Conservation (phyloP, 129 eudicot species). For the Helianthus annuus region HanXRQr2.0-SUNRISE NC_035438.2:45679533-45680032, state of each 20-base stretch:
- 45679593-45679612: slow-evolving; percentile 88
- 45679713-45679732: slow-evolving; percentile 64
- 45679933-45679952: neutral
- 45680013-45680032: neutral
- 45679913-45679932: neutral
- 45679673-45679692: slow-evolving; percentile 69
- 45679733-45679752: slow-evolving; percentile 23
- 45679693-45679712: slow-evolving; percentile 80
- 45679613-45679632: slow-evolving; percentile 88
- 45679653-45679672: slow-evolving; percentile 73
- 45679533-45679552: slow-evolving; percentile 74
- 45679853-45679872: slow-evolving; percentile 6
- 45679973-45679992: slow-evolving; percentile 2
- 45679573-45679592: slow-evolving; percentile 63
- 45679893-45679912: slow-evolving; percentile 17
- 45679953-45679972: neutral
- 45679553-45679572: slow-evolving; percentile 67
- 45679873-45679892: slow-evolving; percentile 38
- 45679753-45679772: slow-evolving; percentile 42
- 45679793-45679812: slow-evolving; percentile 57
- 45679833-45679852: slow-evolving; percentile 21
- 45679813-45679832: slow-evolving; percentile 41
- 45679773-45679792: slow-evolving; percentile 15
- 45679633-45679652: slow-evolving; percentile 79
- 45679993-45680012: neutral